Conservation (phyloP, 2,329 filamentous ascomycete genomes). For the Coccinonectria pachysandricola region DNA sequence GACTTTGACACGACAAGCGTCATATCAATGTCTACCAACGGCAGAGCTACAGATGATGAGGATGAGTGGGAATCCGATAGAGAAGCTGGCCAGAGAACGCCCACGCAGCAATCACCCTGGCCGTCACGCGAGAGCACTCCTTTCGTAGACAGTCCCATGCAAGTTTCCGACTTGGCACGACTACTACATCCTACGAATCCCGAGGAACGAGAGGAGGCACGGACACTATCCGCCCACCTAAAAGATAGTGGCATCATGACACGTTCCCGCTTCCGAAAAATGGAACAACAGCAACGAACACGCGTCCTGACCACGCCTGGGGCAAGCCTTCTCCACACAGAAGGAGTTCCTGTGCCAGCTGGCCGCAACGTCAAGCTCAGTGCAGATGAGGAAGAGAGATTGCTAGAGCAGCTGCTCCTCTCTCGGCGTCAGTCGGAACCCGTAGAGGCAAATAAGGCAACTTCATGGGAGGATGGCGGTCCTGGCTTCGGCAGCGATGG, state of each 20-base stretch:
- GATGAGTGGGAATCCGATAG: conserved; percentile 38
- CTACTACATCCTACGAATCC: conserved; percentile 71
- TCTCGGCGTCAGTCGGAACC: conserved; percentile 30
- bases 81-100: conserved; percentile 53
- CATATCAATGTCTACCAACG: conserved; percentile 45
- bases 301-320: conserved; percentile 40
- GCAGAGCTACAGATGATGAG: conserved; percentile 34
- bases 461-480: conserved; percentile 59
- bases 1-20: conserved; percentile 72
- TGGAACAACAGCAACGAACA: conserved; percentile 58
- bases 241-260: conserved; percentile 65
- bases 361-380: conserved; percentile 32
- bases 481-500: conserved; percentile 60
- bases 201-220: conserved; percentile 73
- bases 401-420: conserved; percentile 51
- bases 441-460: conserved; percentile 6
- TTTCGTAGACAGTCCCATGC: conserved; percentile 50
- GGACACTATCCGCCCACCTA: conserved; percentile 71
- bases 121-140: conserved; percentile 44
- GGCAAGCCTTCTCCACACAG: conserved; percentile 11
- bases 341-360: conserved; percentile 4
- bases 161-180: conserved; percentile 59
- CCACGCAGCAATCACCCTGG: conserved; percentile 54
- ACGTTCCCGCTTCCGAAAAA: conserved; percentile 62
- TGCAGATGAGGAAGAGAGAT: conserved; percentile 48